Evolutionary conservation across 805 yeast genomes (phyloP).

Genomic region (Myxozyma neotropica): DNA sequence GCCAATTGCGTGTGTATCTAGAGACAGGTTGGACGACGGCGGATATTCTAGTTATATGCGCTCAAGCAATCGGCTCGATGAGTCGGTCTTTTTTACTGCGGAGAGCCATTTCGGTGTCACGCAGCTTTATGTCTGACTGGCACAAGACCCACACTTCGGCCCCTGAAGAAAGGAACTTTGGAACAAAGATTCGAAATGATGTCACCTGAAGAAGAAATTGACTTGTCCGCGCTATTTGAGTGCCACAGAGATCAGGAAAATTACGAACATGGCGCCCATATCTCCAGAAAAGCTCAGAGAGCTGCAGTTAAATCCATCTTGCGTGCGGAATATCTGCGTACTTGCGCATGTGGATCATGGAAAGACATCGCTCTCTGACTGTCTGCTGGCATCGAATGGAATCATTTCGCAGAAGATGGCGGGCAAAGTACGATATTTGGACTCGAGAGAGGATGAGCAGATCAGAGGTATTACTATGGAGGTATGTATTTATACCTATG

Average conservation of each 20-base stretch:
- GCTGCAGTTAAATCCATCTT: slow-evolving; percentile 68
- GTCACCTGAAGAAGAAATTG: too few species aligned
- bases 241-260: background rate
- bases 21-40: background rate
- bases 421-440: slow-evolving; percentile 90
- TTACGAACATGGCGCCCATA: slow-evolving; percentile 40
- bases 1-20: background rate
- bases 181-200: background rate
- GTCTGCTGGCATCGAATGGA: slow-evolving; percentile 91
- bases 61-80: too few species aligned
- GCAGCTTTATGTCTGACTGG: background rate
- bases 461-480: slow-evolving; percentile 97
- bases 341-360: slow-evolving; percentile 99
- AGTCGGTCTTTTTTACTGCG: background rate
- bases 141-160: background rate
- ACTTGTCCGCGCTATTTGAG: background rate
- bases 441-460: slow-evolving; percentile 95
- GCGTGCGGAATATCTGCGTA: slow-evolving; percentile 87
- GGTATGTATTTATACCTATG: slow-evolving; percentile 7
- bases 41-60: too few species aligned
- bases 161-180: background rate
- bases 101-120: slow-evolving; percentile 1
- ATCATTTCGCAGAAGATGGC: slow-evolving; percentile 93
- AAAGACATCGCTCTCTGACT: slow-evolving; percentile 91
- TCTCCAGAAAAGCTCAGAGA: slow-evolving; percentile 64